These are phyloP conservation scores for Parastagonospora nodorum DNA, from an alignment of 2,329 filamentous ascomycete genomes.

Conservation along the genomic window DNA sequence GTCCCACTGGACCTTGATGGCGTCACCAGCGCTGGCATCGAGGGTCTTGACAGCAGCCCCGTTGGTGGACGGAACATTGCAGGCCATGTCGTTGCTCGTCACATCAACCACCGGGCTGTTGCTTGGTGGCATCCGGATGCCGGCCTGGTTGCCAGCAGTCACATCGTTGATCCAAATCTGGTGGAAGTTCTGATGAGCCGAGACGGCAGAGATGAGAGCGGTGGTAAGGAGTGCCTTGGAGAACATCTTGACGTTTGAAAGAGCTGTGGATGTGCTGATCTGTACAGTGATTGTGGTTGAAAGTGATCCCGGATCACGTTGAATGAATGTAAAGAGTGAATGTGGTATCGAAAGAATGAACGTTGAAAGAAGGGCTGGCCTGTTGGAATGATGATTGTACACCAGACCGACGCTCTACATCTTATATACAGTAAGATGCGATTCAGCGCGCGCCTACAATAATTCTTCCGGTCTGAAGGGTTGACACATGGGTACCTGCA, in stretches of 20 bases:
- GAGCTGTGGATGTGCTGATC: constrained; percentile 5
- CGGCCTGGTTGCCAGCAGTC: constrained; percentile 36
- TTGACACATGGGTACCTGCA: constrained; percentile 20
- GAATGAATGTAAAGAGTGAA: constrained; percentile 1
- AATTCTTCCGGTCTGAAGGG: constrained; percentile 23
- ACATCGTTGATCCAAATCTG: constrained; percentile 39
- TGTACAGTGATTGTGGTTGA: constrained; percentile 18
- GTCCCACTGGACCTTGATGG: constrained; percentile 42
- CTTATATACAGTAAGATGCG: constrained; percentile 12
- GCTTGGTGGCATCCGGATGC: constrained; percentile 41
- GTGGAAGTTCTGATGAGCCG: constrained; percentile 41
- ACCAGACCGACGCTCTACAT: constrained; percentile 4
- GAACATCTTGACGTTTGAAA: constrained; percentile 32
- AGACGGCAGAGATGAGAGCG: constrained; percentile 31
- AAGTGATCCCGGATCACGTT: constrained; percentile 32
- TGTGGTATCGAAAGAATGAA: constrained; percentile 17
- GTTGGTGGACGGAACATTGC: constrained; percentile 36
- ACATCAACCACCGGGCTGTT: constrained; percentile 43
- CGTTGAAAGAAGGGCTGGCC: constrained; percentile 28
- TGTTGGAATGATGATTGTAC: constrained; percentile 19
- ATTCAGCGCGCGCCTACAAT: constrained; percentile 4
- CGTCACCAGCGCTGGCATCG: constrained; percentile 34
- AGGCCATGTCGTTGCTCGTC: constrained; percentile 39
- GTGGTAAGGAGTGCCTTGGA: constrained; percentile 33
- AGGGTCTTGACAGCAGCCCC: constrained; percentile 28